These are phyloP conservation scores for Cyberlindnera americana DNA, from an alignment of 805 yeast genomes.

Conservation along the genomic window DNA sequence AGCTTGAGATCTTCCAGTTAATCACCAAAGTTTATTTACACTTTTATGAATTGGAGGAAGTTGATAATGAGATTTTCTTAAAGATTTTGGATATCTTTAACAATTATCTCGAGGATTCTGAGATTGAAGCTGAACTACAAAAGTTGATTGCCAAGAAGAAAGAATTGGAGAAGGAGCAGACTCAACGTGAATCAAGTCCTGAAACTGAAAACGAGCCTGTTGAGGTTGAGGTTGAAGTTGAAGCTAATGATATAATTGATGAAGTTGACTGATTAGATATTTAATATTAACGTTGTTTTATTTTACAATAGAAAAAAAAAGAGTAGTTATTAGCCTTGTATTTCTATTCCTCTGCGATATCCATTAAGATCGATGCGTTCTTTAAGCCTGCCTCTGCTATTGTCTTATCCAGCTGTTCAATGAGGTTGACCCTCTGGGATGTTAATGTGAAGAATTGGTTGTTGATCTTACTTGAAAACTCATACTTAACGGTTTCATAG, in stretches of 20 bases:
- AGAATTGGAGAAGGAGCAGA: conserved; percentile 23
- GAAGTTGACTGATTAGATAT: conserved; percentile 15
- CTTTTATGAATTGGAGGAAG: conserved; percentile 35
- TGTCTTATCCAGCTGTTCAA: conserved; percentile 48
- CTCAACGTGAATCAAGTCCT: neutral
- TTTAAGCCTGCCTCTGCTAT: conserved; percentile 73
- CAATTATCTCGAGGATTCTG: conserved; percentile 36
- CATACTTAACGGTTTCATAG: conserved; percentile 64
- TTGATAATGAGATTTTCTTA: conserved; percentile 37
- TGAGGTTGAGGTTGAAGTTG: neutral
- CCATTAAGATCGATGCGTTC: conserved; percentile 57
- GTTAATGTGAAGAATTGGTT: conserved; percentile 43
- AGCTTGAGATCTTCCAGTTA: conserved; percentile 62
- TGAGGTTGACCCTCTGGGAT: conserved; percentile 48
- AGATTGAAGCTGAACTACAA: conserved; percentile 37
- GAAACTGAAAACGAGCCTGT: conserved; percentile 1
- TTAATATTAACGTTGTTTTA: no score
- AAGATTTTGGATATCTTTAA: conserved; percentile 37
- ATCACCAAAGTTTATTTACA: conserved; percentile 63
- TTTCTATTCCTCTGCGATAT: conserved; percentile 15
- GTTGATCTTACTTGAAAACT: conserved; percentile 39
- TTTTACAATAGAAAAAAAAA: neutral
- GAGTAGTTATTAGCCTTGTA: neutral
- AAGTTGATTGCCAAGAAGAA: conserved; percentile 36
- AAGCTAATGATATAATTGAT: conserved; percentile 9